Percentiles rank a stretch among this genome's conserved stretches.
These are phyloP conservation scores for Candida boleticola DNA, from an alignment of 805 yeast genomes.

Conservation along the genomic window DNA sequence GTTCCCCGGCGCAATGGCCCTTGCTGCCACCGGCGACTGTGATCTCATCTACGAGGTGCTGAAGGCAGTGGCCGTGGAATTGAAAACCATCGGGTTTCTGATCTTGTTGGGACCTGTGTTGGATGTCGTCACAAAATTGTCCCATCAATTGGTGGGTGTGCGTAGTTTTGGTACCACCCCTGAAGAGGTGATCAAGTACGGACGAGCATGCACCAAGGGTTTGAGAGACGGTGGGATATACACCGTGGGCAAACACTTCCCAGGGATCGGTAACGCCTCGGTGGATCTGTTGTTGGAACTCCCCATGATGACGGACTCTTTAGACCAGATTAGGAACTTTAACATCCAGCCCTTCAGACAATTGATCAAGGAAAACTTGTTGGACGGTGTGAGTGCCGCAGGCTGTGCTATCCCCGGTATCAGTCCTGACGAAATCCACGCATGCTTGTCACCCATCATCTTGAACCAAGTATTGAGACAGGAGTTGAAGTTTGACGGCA, in stretches of 20 bases:
- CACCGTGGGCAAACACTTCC: conserved; percentile 63
- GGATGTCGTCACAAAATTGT: conserved; percentile 55
- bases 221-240: conserved; percentile 52
- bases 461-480: conserved; percentile 49
- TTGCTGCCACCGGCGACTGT: conserved; percentile 52
- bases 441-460: conserved; percentile 56
- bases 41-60: conserved; percentile 50
- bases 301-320: conserved; percentile 57
- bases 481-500: conserved; percentile 53
- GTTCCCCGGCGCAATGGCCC: conserved; percentile 66
- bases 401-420: conserved; percentile 65
- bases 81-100: conserved; percentile 53
- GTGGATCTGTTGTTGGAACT: conserved; percentile 56
- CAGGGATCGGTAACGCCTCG: conserved; percentile 62
- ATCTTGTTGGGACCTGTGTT: conserved; percentile 60
- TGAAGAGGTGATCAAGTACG: conserved; percentile 55
- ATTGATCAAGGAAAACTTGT: conserved; percentile 40
- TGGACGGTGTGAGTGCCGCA: conserved; percentile 59
- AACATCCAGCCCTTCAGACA: conserved; percentile 51
- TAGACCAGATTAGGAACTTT: conserved; percentile 49
- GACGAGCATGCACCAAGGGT: conserved; percentile 52
- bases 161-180: conserved; percentile 61
- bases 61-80: conserved; percentile 53
- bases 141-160: conserved; percentile 58
- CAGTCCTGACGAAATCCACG: conserved; percentile 59